Evolutionary conservation across 805 yeast species (phyloP).

Genomic region (Candida quercuum): DNA sequence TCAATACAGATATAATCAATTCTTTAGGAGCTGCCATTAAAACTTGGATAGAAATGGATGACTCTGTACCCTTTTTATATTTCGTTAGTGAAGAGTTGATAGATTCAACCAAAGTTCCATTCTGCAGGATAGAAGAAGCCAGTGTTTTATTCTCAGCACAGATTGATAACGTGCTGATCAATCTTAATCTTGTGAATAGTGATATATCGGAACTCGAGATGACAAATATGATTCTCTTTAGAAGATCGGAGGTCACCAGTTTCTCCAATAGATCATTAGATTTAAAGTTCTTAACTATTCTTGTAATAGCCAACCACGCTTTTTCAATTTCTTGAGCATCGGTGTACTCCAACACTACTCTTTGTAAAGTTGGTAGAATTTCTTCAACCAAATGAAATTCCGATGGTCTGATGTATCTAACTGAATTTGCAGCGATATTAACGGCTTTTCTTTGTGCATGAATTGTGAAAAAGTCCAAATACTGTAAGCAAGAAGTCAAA

Average conservation of each 20-base stretch:
- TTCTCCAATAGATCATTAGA: conserved; percentile 40
- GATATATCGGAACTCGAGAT: conserved; percentile 26
- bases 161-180: conserved; percentile 37
- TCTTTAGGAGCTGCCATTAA: conserved; percentile 71
- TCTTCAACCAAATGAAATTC: conserved; percentile 47
- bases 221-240: conserved; percentile 27
- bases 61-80: conserved; percentile 34
- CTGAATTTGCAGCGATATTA: conserved; percentile 64
- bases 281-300: conserved; percentile 47
- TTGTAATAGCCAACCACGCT: conserved; percentile 59
- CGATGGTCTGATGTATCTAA: conserved; percentile 38
- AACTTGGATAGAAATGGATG: conserved; percentile 53
- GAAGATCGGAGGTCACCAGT: conserved; percentile 31
- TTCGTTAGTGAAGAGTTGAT: conserved; percentile 46
- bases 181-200: conserved; percentile 26
- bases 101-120: conserved; percentile 41
- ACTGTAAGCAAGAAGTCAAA: conserved; percentile 58
- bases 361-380: conserved; percentile 54
- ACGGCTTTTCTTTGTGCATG: conserved; percentile 86
- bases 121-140: conserved; percentile 40
- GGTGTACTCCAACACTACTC: conserved; percentile 43
- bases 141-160: conserved; percentile 35
- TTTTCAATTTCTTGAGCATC: conserved; percentile 60
- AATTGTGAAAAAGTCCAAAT: conserved; percentile 80
- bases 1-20: conserved; percentile 47